These are phyloP conservation scores for Melaleuca alternifolia DNA, from an alignment of 345 rosid genomes.

Conservation along the genomic window DNA sequence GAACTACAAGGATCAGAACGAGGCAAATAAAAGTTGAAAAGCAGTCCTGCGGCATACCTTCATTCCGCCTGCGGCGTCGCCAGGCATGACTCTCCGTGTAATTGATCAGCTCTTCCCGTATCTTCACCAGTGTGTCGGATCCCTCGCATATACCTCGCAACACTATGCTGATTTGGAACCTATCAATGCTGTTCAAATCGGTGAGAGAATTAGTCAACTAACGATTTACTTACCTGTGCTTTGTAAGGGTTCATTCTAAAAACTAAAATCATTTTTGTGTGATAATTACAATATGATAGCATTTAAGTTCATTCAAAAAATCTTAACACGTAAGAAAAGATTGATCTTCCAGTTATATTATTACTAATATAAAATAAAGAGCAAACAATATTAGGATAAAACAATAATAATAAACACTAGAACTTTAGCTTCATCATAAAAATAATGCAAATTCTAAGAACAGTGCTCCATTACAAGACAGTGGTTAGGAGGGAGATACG, in stretches of 20 bases:
- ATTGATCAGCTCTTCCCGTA: background rate
- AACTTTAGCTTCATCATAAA: too few species aligned
- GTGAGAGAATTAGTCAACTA: background rate
- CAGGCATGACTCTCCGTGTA: background rate
- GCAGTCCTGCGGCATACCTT: background rate
- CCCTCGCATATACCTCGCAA: background rate
- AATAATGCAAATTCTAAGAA: too few species aligned
- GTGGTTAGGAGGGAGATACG: background rate
- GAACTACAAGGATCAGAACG: background rate
- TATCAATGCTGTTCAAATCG: background rate
- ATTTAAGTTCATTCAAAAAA: background rate
- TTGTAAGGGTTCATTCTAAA: background rate
- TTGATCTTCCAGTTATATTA: background rate
- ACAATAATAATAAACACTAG: too few species aligned
- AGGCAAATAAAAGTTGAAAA: background rate
- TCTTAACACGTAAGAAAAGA: background rate
- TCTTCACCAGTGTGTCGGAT: background rate
- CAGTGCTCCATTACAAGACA: background rate
- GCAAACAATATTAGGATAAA: background rate
- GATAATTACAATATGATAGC: background rate
- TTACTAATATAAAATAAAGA: background rate
- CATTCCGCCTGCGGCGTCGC: background rate
- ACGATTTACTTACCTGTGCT: background rate
- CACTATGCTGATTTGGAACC: background rate
- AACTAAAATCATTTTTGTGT: background rate